These are phyloP conservation scores for Arachis hypogaea DNA, from an alignment of 306 rosid species.

Conservation along the genomic window DNA sequence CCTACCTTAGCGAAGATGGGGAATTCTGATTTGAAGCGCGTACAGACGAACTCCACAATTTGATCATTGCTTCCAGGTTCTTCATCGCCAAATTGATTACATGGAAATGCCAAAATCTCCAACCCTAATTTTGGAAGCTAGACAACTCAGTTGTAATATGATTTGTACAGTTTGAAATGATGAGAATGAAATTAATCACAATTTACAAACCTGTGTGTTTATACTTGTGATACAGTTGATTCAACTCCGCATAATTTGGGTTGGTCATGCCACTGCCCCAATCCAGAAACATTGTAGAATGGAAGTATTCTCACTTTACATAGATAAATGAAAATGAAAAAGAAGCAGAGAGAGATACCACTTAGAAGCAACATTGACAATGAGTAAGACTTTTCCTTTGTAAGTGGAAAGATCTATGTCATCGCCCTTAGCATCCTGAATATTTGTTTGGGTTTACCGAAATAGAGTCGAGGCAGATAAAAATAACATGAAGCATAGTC, in stretches of 20 bases:
- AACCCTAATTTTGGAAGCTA: constrained; percentile 52
- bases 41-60: constrained; percentile 80
- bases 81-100: constrained; percentile 82
- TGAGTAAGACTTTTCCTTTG: constrained; percentile 73
- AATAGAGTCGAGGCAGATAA: neutral
- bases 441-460: neutral
- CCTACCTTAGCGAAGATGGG: constrained; percentile 85
- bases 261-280: constrained; percentile 81
- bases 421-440: constrained; percentile 76
- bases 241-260: constrained; percentile 81
- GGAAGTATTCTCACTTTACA: constrained; percentile 4
- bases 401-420: constrained; percentile 63
- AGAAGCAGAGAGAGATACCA: constrained; percentile 51
- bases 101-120: constrained; percentile 86
- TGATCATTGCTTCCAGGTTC: constrained; percentile 89
- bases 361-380: constrained; percentile 93
- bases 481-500: neutral
- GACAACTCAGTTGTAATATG: constrained; percentile 2
- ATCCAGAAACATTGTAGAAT: constrained; percentile 34
- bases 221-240: constrained; percentile 71
- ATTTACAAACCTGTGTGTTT: constrained; percentile 66
- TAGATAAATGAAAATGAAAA: no score
- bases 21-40: constrained; percentile 83
- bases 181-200: neutral
- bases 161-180: constrained; percentile 2